phyloP scores from a whole-genome alignment of 1,284 basidiomycete species.

The Cutaneotrichosporon sp. region DNA sequence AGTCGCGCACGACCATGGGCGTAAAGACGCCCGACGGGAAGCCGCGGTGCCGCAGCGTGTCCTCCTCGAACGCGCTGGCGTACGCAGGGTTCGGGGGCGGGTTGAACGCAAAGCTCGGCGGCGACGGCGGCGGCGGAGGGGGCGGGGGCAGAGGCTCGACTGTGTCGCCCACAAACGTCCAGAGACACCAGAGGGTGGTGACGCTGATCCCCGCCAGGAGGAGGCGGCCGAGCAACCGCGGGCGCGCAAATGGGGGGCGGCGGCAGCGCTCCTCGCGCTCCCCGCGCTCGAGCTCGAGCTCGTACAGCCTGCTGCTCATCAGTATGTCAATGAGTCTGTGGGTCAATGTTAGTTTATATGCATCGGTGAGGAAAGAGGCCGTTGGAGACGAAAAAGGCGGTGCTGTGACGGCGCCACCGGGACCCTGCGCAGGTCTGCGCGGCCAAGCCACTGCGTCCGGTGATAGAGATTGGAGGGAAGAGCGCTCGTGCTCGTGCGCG shows the following conservation, averaged over 20 bases:
- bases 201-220: background rate
- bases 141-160: background rate
- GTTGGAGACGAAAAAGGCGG: background rate
- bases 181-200: background rate
- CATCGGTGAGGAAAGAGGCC: too few species aligned
- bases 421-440: too few species aligned
- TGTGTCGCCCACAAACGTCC: background rate
- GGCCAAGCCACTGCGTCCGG: too few species aligned
- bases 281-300: background rate
- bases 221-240: background rate
- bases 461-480: too few species aligned
- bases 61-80: background rate
- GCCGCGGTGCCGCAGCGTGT: background rate
- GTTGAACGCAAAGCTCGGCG: background rate
- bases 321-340: background rate
- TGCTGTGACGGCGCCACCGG: too few species aligned
- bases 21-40: constrained; percentile 18
- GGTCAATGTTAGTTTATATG: too few species aligned
- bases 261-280: background rate
- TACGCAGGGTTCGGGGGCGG: background rate
- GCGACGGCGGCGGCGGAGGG: background rate
- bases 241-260: background rate
- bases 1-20: constrained; percentile 54
- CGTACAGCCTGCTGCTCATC: background rate
- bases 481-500: too few species aligned